Evolutionary conservation across 2,329 filamentous ascomycete species (phyloP).

Genomic region (Orbilia brochopaga): DNA sequence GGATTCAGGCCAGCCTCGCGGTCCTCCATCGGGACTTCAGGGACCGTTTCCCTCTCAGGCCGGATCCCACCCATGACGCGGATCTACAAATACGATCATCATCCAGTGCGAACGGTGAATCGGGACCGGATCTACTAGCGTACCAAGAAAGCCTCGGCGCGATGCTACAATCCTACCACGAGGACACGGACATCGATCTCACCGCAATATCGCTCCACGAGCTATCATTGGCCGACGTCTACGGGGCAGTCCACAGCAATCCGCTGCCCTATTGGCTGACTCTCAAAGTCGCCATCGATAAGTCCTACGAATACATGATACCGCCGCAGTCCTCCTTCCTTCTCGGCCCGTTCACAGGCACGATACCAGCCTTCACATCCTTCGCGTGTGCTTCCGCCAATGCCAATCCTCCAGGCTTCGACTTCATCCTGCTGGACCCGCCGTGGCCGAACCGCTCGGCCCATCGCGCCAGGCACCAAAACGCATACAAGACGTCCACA

Average conservation of each 20-base stretch:
- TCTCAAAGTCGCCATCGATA: slow-evolving; percentile 29
- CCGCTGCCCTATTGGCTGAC: slow-evolving; percentile 32
- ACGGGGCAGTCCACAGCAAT: slow-evolving; percentile 34
- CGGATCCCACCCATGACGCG: neutral
- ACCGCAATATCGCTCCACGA: slow-evolving; percentile 20
- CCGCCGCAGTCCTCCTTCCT: slow-evolving; percentile 53
- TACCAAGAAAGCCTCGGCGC: slow-evolving; percentile 35
- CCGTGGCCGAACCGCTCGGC: slow-evolving; percentile 83
- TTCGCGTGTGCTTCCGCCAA: slow-evolving; percentile 22
- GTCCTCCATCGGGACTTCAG: slow-evolving; percentile 22
- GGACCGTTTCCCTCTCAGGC: slow-evolving; percentile 20
- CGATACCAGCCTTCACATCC: slow-evolving; percentile 32
- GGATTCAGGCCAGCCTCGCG: slow-evolving; percentile 16
- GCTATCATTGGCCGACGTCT: slow-evolving; percentile 42
- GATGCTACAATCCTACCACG: slow-evolving; percentile 9
- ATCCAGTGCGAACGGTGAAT: neutral
- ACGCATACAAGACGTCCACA: slow-evolving; percentile 59
- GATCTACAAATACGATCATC: neutral
- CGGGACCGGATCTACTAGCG: slow-evolving; percentile 30
- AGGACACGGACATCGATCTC: slow-evolving; percentile 12
- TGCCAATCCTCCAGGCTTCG: slow-evolving; percentile 63
- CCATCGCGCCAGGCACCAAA: slow-evolving; percentile 64
- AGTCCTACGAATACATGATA: slow-evolving; percentile 45
- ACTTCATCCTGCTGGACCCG: slow-evolving; percentile 75
- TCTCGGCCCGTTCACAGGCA: slow-evolving; percentile 50